Conservation (phyloP, 2,329 filamentous ascomycete species). For the Incumbomyces delicatus region DNA sequence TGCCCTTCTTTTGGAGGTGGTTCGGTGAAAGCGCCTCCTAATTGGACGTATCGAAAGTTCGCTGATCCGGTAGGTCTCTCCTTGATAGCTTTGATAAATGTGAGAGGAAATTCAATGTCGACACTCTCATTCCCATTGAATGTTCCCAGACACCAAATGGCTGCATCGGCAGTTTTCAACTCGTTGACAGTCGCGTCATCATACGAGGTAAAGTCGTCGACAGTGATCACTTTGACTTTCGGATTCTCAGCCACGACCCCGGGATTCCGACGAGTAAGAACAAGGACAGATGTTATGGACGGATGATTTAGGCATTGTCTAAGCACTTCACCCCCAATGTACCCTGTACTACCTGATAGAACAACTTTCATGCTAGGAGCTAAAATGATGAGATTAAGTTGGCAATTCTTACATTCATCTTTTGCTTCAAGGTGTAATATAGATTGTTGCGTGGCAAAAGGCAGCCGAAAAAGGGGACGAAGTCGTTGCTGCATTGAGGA, state of each 20-base stretch:
- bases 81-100: conserved; percentile 11
- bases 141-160: conserved; percentile 32
- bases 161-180: conserved; percentile 35
- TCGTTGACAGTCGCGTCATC: conserved; percentile 34
- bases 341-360: conserved; percentile 49
- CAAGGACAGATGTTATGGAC: conserved; percentile 43
- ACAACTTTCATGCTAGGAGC: conserved; percentile 46
- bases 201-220: conserved; percentile 46
- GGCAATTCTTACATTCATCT: too few species aligned
- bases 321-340: conserved; percentile 46
- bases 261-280: conserved; percentile 40
- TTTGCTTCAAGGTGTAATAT: too few species aligned
- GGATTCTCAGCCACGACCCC: conserved; percentile 34
- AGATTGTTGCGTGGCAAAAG: too few species aligned
- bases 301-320: conserved; percentile 41
- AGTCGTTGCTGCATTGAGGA: too few species aligned
- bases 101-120: conserved; percentile 10
- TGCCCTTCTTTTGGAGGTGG: conserved; percentile 8
- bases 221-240: conserved; percentile 43
- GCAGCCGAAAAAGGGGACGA: too few species aligned
- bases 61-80: background rate
- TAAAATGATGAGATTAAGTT: background rate
- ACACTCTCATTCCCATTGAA: conserved; percentile 6
- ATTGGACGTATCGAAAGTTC: conserved; percentile 9
- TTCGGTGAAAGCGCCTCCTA: conserved; percentile 11